Base-by-base conservation (phyloP, 2,329 filamentous ascomycete species). In the Diaporthe australafricana region DNA sequence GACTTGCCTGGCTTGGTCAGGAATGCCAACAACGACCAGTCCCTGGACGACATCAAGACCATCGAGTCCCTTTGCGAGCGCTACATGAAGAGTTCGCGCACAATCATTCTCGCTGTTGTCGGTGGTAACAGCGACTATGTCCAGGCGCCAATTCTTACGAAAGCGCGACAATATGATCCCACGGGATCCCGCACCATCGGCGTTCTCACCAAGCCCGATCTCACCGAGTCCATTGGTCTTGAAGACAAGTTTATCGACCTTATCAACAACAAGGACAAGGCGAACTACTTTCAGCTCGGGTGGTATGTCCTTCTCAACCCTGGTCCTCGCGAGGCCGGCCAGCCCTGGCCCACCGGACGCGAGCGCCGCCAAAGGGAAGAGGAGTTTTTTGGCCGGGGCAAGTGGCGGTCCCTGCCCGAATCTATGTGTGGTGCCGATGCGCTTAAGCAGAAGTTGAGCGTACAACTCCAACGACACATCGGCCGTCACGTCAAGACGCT, bases 1-100 rank as follows among this genome's bases (percentile, higher is more conserved):
- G 90, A 92, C 78, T 81, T 92, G 42, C 90, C 89, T 0, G 89
- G 90, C 1, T 80, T 91, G 1, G 87, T 90, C 35, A 83, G 84
- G 40, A 86, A 88, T 11, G 85, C 84, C 75, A 89, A 87, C 73
- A 82, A 84, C 38, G 84, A 87, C 68, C 87, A 90, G 76, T 87
- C 86, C 1, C 81, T 84, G 38, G 80, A 84, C 27, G 88, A 90
- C 53, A 87, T 87, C 69, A 80, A 84, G 72, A 85, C 87, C 2
- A 88, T 90, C 62, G 84, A 87, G 38, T 74, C 82, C 0, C 79
- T 91, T 2, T 87, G 85, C 14, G 85, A 88, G 9, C 82, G 83
- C 35, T 89, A 89, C 78, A 88, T 88, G 87, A 87, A 87, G 81
- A 86, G 86, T 73, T 81, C 85, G 0, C 84, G 87, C 40, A 89